Evolutionary conservation across 352 stramenopile genomes (phyloP).

Genomic region (Phytophthora citrophthora): DNA sequence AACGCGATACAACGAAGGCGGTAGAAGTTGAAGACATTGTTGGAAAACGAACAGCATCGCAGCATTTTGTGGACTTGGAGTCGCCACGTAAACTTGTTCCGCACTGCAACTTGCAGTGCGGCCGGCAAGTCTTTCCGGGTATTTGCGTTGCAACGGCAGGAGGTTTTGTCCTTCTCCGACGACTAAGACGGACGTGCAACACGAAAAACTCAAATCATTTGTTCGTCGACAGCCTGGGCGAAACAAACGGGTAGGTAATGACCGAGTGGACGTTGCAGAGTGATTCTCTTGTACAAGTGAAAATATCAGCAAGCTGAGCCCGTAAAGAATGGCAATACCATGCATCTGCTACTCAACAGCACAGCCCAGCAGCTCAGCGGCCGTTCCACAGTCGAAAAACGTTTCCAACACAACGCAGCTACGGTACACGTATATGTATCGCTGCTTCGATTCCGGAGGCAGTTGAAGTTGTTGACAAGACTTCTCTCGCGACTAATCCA

Average conservation of each 20-base stretch:
- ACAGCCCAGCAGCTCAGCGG: neutral
- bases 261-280: neutral
- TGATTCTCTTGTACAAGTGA: neutral
- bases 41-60: conserved; percentile 14
- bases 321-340: too few species aligned
- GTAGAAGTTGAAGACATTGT: conserved; percentile 18
- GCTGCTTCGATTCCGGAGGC: conserved; percentile 1
- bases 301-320: neutral
- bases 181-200: neutral
- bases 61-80: conserved; percentile 11
- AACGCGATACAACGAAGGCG: conserved; percentile 15
- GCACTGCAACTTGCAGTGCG: conserved; percentile 3
- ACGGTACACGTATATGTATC: too few species aligned
- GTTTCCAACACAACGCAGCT: too few species aligned
- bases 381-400: too few species aligned
- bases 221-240: conserved; percentile 2
- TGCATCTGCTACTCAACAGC: neutral
- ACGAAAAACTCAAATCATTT: conserved; percentile 11
- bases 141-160: neutral
- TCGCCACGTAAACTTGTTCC: conserved; percentile 15
- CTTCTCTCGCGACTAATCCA: conserved; percentile 23
- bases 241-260: conserved; percentile 13
- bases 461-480: conserved; percentile 34
- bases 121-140: conserved; percentile 9
- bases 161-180: conserved; percentile 1